Evolutionary conservation across 2,329 filamentous ascomycete genomes (phyloP).

Genomic region (Aspergillus terreus): DNA sequence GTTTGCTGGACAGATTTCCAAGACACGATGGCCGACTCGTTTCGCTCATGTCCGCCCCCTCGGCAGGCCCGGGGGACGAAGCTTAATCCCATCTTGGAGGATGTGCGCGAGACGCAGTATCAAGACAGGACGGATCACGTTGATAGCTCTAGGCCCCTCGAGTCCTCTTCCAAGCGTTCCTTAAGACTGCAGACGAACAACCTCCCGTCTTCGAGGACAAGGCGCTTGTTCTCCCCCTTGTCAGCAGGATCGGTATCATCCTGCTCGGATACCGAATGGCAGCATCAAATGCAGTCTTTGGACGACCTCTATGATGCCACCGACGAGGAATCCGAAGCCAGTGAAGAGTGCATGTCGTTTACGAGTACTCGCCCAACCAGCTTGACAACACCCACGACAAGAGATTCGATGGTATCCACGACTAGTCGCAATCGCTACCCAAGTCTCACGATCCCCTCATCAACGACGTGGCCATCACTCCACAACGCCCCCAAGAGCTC

Average conservation of each 20-base stretch:
- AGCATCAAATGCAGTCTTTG: conserved; percentile 66
- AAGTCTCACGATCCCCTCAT: conserved; percentile 57
- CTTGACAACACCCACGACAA: conserved; percentile 41
- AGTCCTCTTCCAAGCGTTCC: conserved; percentile 12
- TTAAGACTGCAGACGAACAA: conserved; percentile 34
- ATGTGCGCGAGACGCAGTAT: conserved; percentile 40
- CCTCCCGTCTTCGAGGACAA: conserved; percentile 21
- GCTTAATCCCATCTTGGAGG: conserved; percentile 65
- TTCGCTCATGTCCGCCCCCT: conserved; percentile 49
- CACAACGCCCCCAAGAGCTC: conserved; percentile 50
- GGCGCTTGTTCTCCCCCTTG: conserved; percentile 29
- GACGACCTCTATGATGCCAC: conserved; percentile 86
- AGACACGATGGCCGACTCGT: conserved; percentile 44
- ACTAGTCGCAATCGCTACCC: conserved; percentile 51
- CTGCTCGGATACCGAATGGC: conserved; percentile 58
- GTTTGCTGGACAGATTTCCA: conserved; percentile 3
- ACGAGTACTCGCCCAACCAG: conserved; percentile 49
- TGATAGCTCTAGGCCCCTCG: neutral
- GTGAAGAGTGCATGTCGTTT: conserved; percentile 45
- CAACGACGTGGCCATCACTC: conserved; percentile 55
- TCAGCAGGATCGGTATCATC: conserved; percentile 31
- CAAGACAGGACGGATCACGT: conserved; percentile 12
- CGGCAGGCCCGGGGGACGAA: conserved; percentile 56
- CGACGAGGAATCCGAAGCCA: conserved; percentile 66
- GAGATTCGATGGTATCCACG: conserved; percentile 33